phyloP scores from a whole-genome alignment of 331 rosid species.

The Malus hybrid region DNA sequence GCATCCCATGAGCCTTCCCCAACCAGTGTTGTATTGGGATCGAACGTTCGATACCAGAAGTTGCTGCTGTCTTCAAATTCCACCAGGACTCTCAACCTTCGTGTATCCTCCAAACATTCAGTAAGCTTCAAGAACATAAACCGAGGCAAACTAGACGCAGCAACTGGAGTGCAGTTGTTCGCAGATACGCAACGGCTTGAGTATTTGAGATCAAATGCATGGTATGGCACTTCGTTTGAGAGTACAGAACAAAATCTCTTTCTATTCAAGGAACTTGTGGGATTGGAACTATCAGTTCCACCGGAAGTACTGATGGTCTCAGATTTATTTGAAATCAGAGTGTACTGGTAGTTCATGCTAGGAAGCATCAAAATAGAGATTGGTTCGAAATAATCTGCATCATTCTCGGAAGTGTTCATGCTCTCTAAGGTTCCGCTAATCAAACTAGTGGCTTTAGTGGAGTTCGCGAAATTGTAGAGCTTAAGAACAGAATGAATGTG shows the following conservation, averaged over 20 bases:
- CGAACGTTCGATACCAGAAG: constrained; percentile 5
- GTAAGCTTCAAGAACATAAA: constrained; percentile 20
- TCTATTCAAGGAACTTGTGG: neutral
- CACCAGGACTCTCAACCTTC: constrained; percentile 29
- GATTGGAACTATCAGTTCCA: constrained; percentile 8
- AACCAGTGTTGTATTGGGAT: constrained; percentile 29
- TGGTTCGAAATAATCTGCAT: constrained; percentile 24
- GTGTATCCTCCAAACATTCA: constrained; percentile 19
- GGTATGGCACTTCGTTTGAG: neutral
- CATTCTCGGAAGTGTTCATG: constrained; percentile 21
- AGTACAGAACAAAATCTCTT: constrained; percentile 19
- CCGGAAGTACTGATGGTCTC: constrained; percentile 2
- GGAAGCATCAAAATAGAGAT: constrained; percentile 40
- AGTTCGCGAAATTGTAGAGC: constrained; percentile 33
- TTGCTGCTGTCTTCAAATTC: constrained; percentile 1
- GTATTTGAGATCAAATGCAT: constrained; percentile 33
- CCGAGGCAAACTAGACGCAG: constrained; percentile 20
- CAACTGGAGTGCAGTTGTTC: constrained; percentile 37
- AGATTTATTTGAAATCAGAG: constrained; percentile 21
- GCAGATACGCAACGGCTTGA: constrained; percentile 30
- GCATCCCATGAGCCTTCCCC: constrained; percentile 73
- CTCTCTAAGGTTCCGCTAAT: constrained; percentile 53
- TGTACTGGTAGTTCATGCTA: constrained; percentile 30
- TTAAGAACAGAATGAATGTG: constrained; percentile 27
- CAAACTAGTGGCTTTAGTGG: constrained; percentile 25